Percentiles rank a stretch among this genome's conserved stretches.
These are phyloP conservation scores for Fusarium falciforme DNA, from an alignment of 2,329 filamentous ascomycete genomes.

Conservation along the genomic window DNA sequence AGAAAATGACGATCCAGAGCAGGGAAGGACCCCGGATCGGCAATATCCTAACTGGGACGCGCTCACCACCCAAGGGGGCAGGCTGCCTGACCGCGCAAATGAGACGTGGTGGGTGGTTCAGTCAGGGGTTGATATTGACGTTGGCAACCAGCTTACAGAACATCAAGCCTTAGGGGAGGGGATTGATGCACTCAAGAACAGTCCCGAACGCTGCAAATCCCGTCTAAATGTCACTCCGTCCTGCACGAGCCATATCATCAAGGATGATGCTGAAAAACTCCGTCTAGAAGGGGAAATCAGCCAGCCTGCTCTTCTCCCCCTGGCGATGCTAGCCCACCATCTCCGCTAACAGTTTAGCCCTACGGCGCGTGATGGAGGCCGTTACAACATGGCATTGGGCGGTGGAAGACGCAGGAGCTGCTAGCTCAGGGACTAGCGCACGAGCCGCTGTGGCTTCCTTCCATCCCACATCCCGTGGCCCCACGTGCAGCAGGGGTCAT, in stretches of 20 bases:
- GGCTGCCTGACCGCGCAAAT: background rate
- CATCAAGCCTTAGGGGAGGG: background rate
- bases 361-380: constrained; percentile 10
- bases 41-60: constrained; percentile 24
- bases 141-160: background rate
- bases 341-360: constrained; percentile 20
- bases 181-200: background rate
- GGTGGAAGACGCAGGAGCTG: constrained; percentile 5
- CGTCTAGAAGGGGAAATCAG: constrained; percentile 18
- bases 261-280: constrained; percentile 3
- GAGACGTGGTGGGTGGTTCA: background rate
- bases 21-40: constrained; percentile 33
- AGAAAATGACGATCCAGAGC: constrained; percentile 18
- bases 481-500: constrained; percentile 27
- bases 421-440: constrained; percentile 24
- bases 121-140: background rate
- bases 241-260: constrained; percentile 1
- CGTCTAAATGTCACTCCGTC: background rate
- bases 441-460: background rate
- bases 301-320: background rate
- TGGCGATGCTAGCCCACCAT: background rate
- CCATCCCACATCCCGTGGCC: background rate
- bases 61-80: background rate
- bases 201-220: background rate
- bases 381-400: constrained; percentile 20